Base-by-base conservation (phyloP, 2,329 filamentous ascomycete genomes). In the Sporothrix humicola region DNA sequence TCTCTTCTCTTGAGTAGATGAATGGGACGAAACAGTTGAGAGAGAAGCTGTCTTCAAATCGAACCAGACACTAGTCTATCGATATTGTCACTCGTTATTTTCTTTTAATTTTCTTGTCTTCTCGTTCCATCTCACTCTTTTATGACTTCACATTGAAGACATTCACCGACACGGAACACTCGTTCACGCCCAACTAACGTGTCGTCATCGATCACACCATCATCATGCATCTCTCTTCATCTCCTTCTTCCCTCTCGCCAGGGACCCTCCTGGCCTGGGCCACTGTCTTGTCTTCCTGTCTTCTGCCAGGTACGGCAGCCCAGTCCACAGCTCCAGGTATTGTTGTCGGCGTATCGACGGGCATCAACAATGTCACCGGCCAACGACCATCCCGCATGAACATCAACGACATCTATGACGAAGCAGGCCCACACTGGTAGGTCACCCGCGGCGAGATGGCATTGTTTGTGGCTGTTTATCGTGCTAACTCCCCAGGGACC, bases 391-490 rank as follows among this genome's bases (percentile, higher is more conserved):
- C 80, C 58, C 83, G 87, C 71, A 79, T 80, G 73, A 85, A 86
- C 74, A 85, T 89, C 75, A 85, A 86, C 76, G 80, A 82, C 5
- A 77, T 89, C 9, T 81, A 83, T 65, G 74, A 79, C 20, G 77
- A 80, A 59, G 81, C 80, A 48, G 85, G 85, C 1, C 81, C 84
- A 8, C 79, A 83, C 76, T 87, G 85, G 85, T 87, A 79, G 77
- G 79, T 69, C 20, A 7, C 31, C 7, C 31, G 5, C 31, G 31
- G 31, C 31, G 7, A 37, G 46, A 13, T 15, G 3, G 8, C 12
- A 9, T 69, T 74, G 59, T 20, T 46, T 5, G 31, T 42, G 2
- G 10, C 50, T 31, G 9, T 20, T 10, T 23, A 37, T 13, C 7
- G 10, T 58, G 56, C 66, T 44, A 10, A 73, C 42, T 8, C 20